Conservation (phyloP, 257 asterid species). For the Vinca minor region DNA sequence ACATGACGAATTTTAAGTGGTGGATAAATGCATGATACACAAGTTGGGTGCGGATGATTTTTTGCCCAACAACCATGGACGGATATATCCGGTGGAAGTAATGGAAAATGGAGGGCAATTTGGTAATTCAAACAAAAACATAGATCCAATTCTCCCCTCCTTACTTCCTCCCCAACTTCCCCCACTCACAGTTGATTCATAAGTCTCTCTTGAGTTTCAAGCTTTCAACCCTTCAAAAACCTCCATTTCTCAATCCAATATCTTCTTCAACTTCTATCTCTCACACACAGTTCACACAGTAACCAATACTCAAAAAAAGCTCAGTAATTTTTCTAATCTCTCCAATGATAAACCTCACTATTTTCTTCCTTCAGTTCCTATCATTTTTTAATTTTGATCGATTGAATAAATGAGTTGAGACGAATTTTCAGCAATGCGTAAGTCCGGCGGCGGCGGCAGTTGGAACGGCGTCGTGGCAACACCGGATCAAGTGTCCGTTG, state of each 20-base stretch:
- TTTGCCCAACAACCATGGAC: no score
- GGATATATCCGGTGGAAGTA: no score
- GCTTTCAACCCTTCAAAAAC: neutral
- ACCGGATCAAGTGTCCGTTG: constrained; percentile 45
- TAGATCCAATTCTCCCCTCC: constrained; percentile 1
- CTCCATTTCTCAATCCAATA: neutral
- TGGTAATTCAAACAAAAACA: neutral
- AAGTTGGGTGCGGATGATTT: no score
- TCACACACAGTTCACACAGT: neutral
- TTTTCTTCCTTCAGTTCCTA: neutral
- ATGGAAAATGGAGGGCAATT: neutral
- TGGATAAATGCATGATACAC: no score
- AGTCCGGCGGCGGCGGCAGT: constrained; percentile 17
- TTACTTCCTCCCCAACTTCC: neutral
- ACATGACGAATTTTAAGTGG: no score
- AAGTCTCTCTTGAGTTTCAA: neutral
- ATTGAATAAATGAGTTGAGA: neutral
- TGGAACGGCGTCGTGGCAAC: constrained; percentile 36
- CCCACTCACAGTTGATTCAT: neutral
- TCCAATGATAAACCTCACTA: neutral
- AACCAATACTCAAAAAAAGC: no score
- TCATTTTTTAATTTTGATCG: neutral
- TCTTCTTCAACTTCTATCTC: neutral
- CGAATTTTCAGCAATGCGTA: constrained; percentile 17
- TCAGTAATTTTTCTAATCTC: no score